Evolutionary conservation across 129 eudicot genomes (phyloP).

Genomic region (Flaveria linearis): DNA sequence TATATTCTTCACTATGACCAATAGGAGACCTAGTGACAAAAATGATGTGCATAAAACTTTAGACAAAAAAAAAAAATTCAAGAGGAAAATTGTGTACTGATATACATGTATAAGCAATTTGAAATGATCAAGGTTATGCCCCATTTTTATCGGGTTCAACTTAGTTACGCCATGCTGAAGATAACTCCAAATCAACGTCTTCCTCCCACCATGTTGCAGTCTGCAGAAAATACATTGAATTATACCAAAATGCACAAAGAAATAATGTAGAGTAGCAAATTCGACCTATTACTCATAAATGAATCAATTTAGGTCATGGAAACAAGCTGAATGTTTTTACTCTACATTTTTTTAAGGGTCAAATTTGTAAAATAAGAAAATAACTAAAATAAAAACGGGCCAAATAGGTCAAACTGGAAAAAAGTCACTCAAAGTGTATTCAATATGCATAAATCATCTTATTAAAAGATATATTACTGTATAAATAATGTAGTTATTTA

Average conservation of each 20-base stretch:
- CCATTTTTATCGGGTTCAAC: conserved; percentile 18
- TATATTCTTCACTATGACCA: conserved; percentile 20
- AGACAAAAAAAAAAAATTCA: not conserved
- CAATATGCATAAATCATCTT: not conserved
- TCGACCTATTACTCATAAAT: not conserved
- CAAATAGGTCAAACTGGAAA: not conserved
- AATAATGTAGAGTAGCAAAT: too few relatives aligned
- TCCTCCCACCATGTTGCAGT: conserved; percentile 97
- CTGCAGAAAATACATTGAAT: conserved; percentile 41
- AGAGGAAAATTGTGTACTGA: conserved; percentile 14
- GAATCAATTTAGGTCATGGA: not conserved
- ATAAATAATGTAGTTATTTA: not conserved
- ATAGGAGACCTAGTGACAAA: conserved; percentile 19
- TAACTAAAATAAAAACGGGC: not conserved
- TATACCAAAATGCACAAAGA: not conserved
- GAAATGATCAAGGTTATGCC: conserved; percentile 16
- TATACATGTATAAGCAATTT: conserved; percentile 23
- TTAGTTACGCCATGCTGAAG: conserved; percentile 96
- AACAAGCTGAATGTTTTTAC: not conserved
- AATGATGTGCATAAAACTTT: not conserved
- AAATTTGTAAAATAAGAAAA: not conserved
- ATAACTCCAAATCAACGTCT: conserved; percentile 69
- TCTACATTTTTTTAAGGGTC: not conserved
- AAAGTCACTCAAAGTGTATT: not conserved
- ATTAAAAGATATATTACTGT: not conserved